Evolutionary conservation across 2,329 filamentous ascomycete genomes (phyloP), one percentile per base, ranked within the genome.

Genomic region (Beauveria bassiana): DNA sequence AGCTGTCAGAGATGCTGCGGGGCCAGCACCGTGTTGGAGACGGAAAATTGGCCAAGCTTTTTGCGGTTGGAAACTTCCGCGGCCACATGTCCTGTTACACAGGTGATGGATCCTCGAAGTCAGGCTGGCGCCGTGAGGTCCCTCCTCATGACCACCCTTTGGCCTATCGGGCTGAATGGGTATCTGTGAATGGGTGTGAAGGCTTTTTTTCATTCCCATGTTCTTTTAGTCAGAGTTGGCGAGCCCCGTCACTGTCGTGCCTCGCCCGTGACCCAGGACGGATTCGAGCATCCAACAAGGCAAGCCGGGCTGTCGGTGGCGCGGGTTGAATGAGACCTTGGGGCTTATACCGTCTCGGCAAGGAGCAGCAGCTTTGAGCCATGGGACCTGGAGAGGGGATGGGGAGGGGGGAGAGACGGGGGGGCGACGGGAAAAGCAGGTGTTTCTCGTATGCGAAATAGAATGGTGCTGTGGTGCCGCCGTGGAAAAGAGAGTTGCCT

Each of bases 301-400:
- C 20, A 51, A 50, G 56, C 56, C 56, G 56, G 56, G 22, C 42
- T 24, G 38, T 59, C 56, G 56, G 56, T 59, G 56, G 56, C 56
- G 56, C 50, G 6, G 46, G n/a, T 24, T 14, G 18, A 8, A 51
- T 51, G 28, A 26, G 56, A 42, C 18, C 1, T 34, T 24, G 28
- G 40, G 20, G 22, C 28, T 26, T 7, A 26, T 31, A 40, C 31
- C 28, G 26, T 40, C 20, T 38, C 45, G 20, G 43, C 4, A 20
- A n/a, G 55, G 28, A 58, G 55, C 43, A 24, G 55, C 43, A 14
- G 40, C 31, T 34, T 34, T 34, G 31, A 34, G 31, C 49, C 51
- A 54, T 54, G 34, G 34, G 51, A 54, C 34, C 51, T 18, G 9
- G 4, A 10, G 31, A 5, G 10, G 31, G 10, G 10, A 9, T 34